Evolutionary conservation across 1,284 basidiomycete genomes (phyloP).

Genomic region (Trametes polyzona): DNA sequence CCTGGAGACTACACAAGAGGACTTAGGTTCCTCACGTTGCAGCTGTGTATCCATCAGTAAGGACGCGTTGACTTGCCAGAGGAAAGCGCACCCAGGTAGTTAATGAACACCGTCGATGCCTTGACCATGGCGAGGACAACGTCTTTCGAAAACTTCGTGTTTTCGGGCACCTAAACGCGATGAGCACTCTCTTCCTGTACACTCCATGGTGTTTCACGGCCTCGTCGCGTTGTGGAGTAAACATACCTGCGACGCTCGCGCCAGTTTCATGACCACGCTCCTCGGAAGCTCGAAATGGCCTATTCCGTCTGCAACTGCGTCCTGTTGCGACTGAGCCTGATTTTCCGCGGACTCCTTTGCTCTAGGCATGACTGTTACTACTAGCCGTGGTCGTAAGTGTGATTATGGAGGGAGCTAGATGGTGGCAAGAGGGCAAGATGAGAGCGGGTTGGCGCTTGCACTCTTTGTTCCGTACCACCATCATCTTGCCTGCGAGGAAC

Average conservation of each 20-base stretch:
- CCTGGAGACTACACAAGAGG: background rate
- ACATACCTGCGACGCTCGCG: constrained; percentile 68
- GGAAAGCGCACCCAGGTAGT: constrained; percentile 75
- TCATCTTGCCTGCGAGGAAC: no score
- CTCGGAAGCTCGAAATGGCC: constrained; percentile 88
- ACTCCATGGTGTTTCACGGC: no score
- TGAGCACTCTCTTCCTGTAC: no score
- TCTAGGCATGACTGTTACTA: constrained; percentile 8
- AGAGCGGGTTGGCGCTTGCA: no score
- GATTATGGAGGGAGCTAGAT: background rate
- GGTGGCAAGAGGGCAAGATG: background rate
- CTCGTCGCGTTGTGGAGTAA: constrained; percentile 9
- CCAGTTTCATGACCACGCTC: constrained; percentile 79
- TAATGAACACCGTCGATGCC: constrained; percentile 90
- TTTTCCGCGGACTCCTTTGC: constrained; percentile 39
- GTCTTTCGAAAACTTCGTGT: constrained; percentile 86
- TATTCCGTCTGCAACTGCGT: constrained; percentile 77
- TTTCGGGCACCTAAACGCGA: constrained; percentile 74
- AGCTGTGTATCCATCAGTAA: constrained; percentile 42
- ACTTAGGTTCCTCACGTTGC: constrained; percentile 57
- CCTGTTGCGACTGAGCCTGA: constrained; percentile 75
- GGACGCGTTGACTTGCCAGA: background rate
- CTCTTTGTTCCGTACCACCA: no score
- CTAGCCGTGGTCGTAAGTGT: background rate
- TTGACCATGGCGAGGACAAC: constrained; percentile 82